Evolutionary conservation across 2,329 filamentous ascomycete genomes (phyloP), one percentile per base, ranked within the genome.

Genomic region (Aspergillus floridensis): DNA sequence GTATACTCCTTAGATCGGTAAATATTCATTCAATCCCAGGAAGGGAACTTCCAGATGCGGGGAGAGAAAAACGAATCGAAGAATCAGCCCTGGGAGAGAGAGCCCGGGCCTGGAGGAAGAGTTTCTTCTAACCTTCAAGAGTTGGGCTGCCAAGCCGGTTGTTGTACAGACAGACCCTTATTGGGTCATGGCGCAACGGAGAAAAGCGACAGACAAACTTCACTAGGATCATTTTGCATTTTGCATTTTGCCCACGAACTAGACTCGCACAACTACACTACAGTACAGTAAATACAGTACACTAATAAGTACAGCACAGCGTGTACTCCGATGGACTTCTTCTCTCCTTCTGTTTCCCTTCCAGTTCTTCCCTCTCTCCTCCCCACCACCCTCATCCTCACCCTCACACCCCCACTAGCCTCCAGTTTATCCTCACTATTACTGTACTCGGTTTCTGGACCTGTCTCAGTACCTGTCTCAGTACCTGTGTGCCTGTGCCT

Each of bases 151-250:
- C 56, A 53, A 58, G 56, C 41, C 56, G 35, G 47, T 53, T 52
- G 19, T 3, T 19, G 10, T 19, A 19, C n/a, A 26, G 22, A 21
- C 35, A 35, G 32, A 35, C 32, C 32, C 24, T 32, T 54, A 49
- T 53, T 58, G 52, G 56, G 51, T n/a, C 32, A 35, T 5, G 32
- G n/a, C 44, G 29, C 41, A 58, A 29, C 49, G 49, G 48, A 53
- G 46, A 58, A 58, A 57, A 58, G 31, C 56, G 56, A 50, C 56
- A 35, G 32, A 49, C 24, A 41, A 52, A 48, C 56, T 58, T 58
- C 49, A 49, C 56, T 58, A 58, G 49, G 24, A 26, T 26, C 24
- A 26, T 26, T 26, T 8, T 26, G 24, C 24, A n/a, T n/a, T n/a
- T n/a, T n/a, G n/a, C 24, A 26, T 26, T 26, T 8, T 26, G 24